Evolutionary conservation across 495 filamentous ascomycete species (phyloP).

Genomic region (Tuber borchii): DNA sequence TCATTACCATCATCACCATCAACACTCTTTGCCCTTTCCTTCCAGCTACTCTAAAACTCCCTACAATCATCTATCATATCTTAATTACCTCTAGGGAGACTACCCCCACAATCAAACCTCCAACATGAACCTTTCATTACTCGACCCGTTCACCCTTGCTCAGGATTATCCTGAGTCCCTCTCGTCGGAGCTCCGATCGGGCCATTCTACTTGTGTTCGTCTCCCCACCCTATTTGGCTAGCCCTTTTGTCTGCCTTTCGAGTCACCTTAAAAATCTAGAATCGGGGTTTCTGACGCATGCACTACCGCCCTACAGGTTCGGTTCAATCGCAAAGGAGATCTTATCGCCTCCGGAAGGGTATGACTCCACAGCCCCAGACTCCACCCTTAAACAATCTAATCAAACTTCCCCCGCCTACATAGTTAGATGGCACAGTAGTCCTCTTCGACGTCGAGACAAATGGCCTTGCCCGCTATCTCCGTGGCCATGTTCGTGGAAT

Average conservation of each 20-base stretch:
- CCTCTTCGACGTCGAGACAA: slow-evolving; percentile 94
- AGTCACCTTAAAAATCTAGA: slow-evolving; percentile 41
- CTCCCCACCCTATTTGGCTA: slow-evolving; percentile 24
- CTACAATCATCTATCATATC: neutral
- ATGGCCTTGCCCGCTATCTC: slow-evolving; percentile 87
- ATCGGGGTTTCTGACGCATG: slow-evolving; percentile 57
- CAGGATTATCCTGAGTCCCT: slow-evolving; percentile 92
- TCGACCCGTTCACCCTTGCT: slow-evolving; percentile 76
- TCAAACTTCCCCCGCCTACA: slow-evolving; percentile 8
- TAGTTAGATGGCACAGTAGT: slow-evolving; percentile 84
- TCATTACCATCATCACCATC: neutral
- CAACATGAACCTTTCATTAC: slow-evolving; percentile 69
- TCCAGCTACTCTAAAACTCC: neutral
- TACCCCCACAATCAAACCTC: neutral
- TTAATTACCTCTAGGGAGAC: neutral
- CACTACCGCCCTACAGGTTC: slow-evolving; percentile 47
- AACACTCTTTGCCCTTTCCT: neutral
- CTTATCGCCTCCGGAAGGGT: slow-evolving; percentile 87
- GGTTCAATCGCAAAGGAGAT: slow-evolving; percentile 90
- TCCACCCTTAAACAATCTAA: slow-evolving; percentile 20
- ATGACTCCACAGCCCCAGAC: slow-evolving; percentile 34
- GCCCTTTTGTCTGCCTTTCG: neutral
- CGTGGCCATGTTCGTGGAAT: slow-evolving; percentile 86
- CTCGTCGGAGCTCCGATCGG: slow-evolving; percentile 72
- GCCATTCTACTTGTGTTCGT: slow-evolving; percentile 51